These are phyloP conservation scores for Annona squamosa DNA, from an alignment of 164 flowering plant genomes.

Conservation along the genomic window DNA sequence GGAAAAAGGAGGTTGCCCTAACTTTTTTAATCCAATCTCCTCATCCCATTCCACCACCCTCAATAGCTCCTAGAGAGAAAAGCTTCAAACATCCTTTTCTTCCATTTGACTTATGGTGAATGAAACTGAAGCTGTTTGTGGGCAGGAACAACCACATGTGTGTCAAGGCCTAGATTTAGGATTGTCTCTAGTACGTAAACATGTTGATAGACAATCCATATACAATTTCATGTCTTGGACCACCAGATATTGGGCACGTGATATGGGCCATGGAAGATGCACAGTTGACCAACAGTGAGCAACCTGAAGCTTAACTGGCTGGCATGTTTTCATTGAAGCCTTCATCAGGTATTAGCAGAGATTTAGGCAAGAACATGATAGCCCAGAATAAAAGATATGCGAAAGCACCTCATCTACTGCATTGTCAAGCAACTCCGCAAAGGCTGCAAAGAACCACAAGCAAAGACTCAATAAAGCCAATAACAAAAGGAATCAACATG, in stretches of 20 bases:
- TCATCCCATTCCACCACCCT: no score
- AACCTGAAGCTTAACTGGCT: no score
- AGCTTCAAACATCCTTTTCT: no score
- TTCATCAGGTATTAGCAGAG: not conserved
- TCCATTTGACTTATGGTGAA: no score
- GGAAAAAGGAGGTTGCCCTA: no score
- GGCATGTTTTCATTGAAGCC: not conserved
- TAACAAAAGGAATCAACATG: not conserved
- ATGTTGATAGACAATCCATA: not conserved
- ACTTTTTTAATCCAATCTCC: no score
- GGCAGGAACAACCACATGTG: no score
- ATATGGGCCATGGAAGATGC: not conserved
- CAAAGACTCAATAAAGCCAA: not conserved
- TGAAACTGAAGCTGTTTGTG: no score
- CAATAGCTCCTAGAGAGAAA: no score
- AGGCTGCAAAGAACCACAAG: conserved; percentile 43
- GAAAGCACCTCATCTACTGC: conserved; percentile 80
- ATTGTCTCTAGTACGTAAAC: not conserved
- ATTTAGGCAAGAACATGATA: not conserved
- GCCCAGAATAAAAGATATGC: not conserved
- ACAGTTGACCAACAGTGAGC: not conserved
- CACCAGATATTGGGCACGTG: not conserved
- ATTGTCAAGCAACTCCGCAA: conserved; percentile 88
- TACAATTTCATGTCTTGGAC: not conserved
- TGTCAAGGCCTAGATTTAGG: no score